Evolutionary conservation across 768 basidiomycete genomes (phyloP), one percentile per base, ranked within the genome.

Genomic region (Mycena galericulata): DNA sequence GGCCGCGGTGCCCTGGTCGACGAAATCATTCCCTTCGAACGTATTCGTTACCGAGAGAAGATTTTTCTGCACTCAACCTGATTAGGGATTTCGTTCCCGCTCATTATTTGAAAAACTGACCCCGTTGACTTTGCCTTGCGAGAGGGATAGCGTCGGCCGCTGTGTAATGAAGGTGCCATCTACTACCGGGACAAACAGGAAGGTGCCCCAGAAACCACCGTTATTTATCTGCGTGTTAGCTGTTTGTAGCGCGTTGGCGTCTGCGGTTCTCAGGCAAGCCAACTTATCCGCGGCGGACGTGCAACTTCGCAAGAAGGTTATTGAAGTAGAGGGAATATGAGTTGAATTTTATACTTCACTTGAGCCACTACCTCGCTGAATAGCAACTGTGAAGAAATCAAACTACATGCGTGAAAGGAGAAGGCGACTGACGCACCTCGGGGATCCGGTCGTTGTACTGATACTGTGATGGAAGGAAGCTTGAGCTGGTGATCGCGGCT

Each of bases 141-240:
- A 36, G 34, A 80, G 67, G 9, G 78, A 75, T 50, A 74, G 62
- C 0, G 69, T 75, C 9, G 79, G 79, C 32, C 73, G 72, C 46
- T 80, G 78, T 4, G 71, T n/a, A n/a, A 80, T 81, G 53, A 78
- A 76, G 1, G 66, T 65, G 7, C 74, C 79, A 34, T 80, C 79
- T 4, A 81, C 70, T 14, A 81, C 76, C 0, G 79, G 78, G 22
- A 70, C 64, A 20, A 77, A 78, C 32, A 53, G 36, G 41, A 24
- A 77, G 10, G 72, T 74, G 0, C 74, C 75, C 45, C n/a, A 75
- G 67, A 80, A 79, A 4, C 43, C 74, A 56, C 69, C 61, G 6
- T 0, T 5, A 3, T 65, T 64, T 29, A 79, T 26, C 10, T 71
- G 4, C n/a, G 30, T 29, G 68, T 79, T 79, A n/a, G 62, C 65